Evolutionary conservation across 192 early-diverging fungal species (phyloP).

Genomic region (Backusella tuberculispora): DNA sequence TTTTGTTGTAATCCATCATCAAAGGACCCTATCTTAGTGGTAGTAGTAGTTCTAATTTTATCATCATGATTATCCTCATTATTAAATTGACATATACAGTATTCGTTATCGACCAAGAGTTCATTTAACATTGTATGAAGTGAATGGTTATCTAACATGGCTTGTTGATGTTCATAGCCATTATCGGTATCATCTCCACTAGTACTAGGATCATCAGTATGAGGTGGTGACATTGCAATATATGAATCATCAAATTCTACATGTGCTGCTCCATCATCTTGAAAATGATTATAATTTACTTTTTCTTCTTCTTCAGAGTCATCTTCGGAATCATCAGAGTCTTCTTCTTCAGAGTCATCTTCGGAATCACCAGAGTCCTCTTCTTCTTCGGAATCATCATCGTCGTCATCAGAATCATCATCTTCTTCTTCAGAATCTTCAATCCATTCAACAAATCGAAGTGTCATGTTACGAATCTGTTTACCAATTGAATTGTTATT

Average conservation of each 20-base stretch:
- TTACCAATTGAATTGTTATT: constrained; percentile 26
- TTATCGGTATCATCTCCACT: constrained; percentile 16
- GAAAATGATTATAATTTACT: neutral
- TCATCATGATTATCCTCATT: neutral
- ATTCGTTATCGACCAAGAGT: constrained; percentile 2
- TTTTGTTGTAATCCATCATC: constrained; percentile 1
- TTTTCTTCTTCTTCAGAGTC: neutral
- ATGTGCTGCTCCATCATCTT: constrained; percentile 18
- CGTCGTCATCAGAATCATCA: constrained; percentile 19
- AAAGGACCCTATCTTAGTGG: neutral
- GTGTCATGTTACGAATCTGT: constrained; percentile 31
- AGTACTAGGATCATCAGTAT: neutral
- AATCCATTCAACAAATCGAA: constrained; percentile 46
- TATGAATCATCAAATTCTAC: constrained; percentile 23
- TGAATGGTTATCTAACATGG: neutral
- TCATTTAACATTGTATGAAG: neutral
- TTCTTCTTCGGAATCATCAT: neutral
- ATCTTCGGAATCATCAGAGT: neutral
- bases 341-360: neutral
- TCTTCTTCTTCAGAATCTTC: constrained; percentile 35
- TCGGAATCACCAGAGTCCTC: neutral
- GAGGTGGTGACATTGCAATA: neutral
- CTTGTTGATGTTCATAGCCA: constrained; percentile 5
- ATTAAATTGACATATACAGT: constrained; percentile 18
- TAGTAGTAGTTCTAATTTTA: neutral